phyloP scores from a whole-genome alignment of 2,329 filamentous ascomycete species.

The Sporothrix luriei region DNA sequence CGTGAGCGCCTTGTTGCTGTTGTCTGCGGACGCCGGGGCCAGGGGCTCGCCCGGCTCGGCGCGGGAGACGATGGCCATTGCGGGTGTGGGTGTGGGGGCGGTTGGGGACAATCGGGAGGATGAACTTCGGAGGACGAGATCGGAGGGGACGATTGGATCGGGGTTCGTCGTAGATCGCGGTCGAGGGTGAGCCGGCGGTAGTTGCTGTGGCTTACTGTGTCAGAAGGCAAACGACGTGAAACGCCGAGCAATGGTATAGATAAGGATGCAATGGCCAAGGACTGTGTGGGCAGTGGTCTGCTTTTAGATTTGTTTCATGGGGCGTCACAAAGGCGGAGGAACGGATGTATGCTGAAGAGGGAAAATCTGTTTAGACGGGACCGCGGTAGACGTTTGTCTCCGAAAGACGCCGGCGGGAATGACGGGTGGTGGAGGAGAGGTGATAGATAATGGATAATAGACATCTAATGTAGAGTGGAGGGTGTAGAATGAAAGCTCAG shows the following conservation, averaged over 20 bases:
- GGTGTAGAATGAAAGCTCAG: neutral
- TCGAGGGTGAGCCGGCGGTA: too few relatives aligned
- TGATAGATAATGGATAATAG: too few relatives aligned
- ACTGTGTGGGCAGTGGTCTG: neutral
- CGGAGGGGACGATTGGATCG: too few relatives aligned
- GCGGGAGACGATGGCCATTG: conserved; percentile 28
- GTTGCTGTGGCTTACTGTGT: too few relatives aligned
- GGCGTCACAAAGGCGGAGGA: neutral
- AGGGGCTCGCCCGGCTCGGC: conserved; percentile 24
- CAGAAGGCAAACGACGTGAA: neutral
- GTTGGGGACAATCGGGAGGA: neutral
- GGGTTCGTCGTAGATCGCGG: too few relatives aligned
- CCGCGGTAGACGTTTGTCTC: neutral
- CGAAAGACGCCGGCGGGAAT: neutral
- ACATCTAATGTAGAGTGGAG: neutral
- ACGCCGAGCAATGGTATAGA: neutral
- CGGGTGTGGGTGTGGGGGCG: too few relatives aligned
- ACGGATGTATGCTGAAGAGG: neutral
- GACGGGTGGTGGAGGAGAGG: too few relatives aligned
- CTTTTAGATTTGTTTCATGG: conserved; percentile 17
- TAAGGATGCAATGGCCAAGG: neutral
- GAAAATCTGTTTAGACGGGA: neutral
- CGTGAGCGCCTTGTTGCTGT: conserved; percentile 16
- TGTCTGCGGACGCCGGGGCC: neutral
- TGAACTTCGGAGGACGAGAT: too few relatives aligned